Conservation (phyloP, 176 grass and related monocot species). For the Paspalum vaginatum region DNA sequence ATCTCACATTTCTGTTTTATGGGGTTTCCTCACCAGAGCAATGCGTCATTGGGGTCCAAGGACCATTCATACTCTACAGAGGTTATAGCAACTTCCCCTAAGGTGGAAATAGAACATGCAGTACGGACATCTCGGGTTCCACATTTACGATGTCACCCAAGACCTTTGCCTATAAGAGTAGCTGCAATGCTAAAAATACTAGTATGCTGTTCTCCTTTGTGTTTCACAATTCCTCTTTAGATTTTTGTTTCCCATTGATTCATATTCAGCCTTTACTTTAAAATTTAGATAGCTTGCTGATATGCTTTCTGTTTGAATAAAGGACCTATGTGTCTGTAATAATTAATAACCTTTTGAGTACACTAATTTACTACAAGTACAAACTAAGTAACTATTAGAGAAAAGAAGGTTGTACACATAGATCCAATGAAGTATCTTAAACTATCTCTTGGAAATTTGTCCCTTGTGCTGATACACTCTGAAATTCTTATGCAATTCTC, state of each 20-base stretch:
- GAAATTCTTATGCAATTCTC: conserved; percentile 39
- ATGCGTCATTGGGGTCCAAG: conserved; percentile 63
- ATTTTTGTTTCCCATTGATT: conserved; percentile 12
- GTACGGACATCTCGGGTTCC: conserved; percentile 47
- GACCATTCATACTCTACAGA: conserved; percentile 64
- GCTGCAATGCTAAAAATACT: conserved; percentile 95
- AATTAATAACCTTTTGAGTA: background rate
- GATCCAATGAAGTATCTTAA: conserved; percentile 17
- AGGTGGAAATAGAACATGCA: conserved; percentile 50
- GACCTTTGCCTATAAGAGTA: conserved; percentile 68
- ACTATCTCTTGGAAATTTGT: conserved; percentile 30
- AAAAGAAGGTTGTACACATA: background rate
- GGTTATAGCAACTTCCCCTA: conserved; percentile 70
- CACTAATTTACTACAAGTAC: conserved; percentile 23
- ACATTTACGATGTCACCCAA: conserved; percentile 63
- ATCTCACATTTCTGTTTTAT: conserved; percentile 25
- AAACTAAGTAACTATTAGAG: background rate
- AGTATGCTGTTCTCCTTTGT: conserved; percentile 54
- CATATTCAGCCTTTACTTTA: background rate
- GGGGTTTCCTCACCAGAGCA: conserved; percentile 58
- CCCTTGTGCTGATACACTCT: background rate
- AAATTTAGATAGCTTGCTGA: conserved; percentile 15
- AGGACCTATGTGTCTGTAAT: conserved; percentile 2
- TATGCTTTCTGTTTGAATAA: conserved; percentile 6
- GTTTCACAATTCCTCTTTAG: conserved; percentile 14